These are phyloP conservation scores for Thalassiosira sp. DNA, from an alignment of 352 stramenopile species.

Conservation along the genomic window DNA sequence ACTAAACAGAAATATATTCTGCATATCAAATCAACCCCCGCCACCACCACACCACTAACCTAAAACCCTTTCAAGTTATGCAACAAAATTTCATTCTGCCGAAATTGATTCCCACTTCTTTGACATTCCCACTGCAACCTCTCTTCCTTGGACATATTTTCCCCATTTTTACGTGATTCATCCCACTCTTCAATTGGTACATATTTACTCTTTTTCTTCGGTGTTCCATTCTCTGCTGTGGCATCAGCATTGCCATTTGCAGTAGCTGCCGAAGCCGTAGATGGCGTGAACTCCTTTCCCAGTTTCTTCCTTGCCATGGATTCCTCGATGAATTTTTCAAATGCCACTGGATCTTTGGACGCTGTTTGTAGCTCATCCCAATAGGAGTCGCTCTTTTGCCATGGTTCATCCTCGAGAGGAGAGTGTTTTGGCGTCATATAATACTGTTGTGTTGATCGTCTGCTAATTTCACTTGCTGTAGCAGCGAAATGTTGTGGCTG, in stretches of 20 bases:
- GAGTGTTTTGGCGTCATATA: conserved; percentile 20
- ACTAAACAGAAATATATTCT: too few species aligned
- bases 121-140: conserved; percentile 74
- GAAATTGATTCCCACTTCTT: conserved; percentile 65
- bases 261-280: neutral
- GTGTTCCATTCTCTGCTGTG: conserved; percentile 15
- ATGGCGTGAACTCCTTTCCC: neutral
- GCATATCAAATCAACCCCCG: too few species aligned
- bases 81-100: conserved; percentile 76
- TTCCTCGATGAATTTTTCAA: conserved; percentile 52
- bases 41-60: neutral
- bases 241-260: neutral
- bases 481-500: neutral
- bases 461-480: too few species aligned
- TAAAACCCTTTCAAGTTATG: conserved; percentile 65
- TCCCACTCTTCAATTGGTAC: conserved; percentile 79
- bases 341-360: conserved; percentile 39
- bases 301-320: conserved; percentile 6
- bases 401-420: conserved; percentile 46
- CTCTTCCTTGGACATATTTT: conserved; percentile 65
- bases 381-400: conserved; percentile 40
- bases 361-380: conserved; percentile 40
- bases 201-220: conserved; percentile 53
- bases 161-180: conserved; percentile 39
- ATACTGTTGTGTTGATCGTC: neutral